Conservation (phyloP, 495 filamentous ascomycete species). For the Lasiosphaeria ovina region DNA sequence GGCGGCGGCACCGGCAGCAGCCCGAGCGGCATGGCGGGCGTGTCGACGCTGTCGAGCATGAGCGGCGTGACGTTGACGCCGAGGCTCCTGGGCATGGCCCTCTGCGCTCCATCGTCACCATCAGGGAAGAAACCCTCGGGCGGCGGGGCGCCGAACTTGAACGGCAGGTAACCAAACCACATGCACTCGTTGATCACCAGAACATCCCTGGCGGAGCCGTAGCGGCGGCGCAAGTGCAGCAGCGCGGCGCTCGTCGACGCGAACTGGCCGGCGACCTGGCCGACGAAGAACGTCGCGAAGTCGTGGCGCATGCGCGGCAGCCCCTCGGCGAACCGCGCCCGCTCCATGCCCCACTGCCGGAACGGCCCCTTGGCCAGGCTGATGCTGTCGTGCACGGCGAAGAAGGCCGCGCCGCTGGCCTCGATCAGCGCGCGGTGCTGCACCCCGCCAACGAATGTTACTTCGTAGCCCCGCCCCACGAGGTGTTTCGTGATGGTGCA, state of each 20-base stretch:
- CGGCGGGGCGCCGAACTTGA: conserved; percentile 26
- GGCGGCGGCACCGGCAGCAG: conserved; percentile 14
- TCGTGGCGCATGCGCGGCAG: conserved; percentile 11
- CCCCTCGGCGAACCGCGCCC: conserved; percentile 13
- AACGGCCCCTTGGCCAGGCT: conserved; percentile 4
- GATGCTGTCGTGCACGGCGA: conserved; percentile 12
- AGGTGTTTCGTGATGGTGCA: conserved; percentile 24
- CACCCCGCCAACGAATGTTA: conserved; percentile 27
- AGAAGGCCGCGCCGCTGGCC: conserved; percentile 10
- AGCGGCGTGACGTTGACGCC: conserved; percentile 26
- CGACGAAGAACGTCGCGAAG: conserved; percentile 23
- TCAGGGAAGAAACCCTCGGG: conserved; percentile 9
- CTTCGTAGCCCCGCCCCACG: conserved; percentile 26
- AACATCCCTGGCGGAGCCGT: conserved; percentile 23
- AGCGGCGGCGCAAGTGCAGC: conserved; percentile 14
- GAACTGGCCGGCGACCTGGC: conserved; percentile 16
- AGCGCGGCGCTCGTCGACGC: conserved; percentile 29
- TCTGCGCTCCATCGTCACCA: background rate
- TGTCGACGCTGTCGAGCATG: conserved; percentile 16
- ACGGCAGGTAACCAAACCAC: conserved; percentile 27
- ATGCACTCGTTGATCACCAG: conserved; percentile 33
- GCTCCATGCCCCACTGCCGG: conserved; percentile 13
- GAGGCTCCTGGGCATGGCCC: conserved; percentile 17
- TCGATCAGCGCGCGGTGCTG: conserved; percentile 25
- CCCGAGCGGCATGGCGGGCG: conserved; percentile 30